Percentiles rank a stretch among this genome's conserved stretches.
Conservation (phyloP, 2,329 filamentous ascomycete genomes). For the Ophiostoma tasmaniense region DNA sequence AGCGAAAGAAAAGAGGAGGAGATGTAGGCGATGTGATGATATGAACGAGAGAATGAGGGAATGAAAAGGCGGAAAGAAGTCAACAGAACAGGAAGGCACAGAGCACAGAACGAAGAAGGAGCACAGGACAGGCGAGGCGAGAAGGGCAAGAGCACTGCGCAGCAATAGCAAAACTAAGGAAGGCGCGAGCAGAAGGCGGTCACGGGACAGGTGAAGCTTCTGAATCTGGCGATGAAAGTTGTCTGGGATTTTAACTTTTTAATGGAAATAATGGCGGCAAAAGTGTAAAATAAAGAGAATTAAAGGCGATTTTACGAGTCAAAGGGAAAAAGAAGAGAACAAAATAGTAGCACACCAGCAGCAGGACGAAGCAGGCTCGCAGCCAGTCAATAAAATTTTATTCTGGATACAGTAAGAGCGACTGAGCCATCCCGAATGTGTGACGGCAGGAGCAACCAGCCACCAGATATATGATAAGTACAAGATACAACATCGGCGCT, state of each 20-base stretch:
- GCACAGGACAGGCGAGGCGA: neutral
- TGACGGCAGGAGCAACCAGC: conserved; percentile 6
- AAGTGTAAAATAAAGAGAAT: conserved; percentile 6
- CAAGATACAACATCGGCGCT: neutral
- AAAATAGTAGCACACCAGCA: neutral
- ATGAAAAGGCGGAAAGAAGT: neutral
- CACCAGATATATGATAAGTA: neutral
- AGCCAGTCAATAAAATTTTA: neutral
- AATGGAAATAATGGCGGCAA: neutral
- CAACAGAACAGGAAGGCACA: neutral
- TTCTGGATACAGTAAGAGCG: neutral
- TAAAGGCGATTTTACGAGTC: neutral
- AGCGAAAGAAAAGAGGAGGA: neutral
- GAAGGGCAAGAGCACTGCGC: neutral
- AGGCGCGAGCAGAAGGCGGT: conserved; percentile 1
- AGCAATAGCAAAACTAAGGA: neutral
- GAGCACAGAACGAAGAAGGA: neutral
- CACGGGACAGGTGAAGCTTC: conserved; percentile 10
- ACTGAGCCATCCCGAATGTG: conserved; percentile 10
- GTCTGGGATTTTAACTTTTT: neutral
- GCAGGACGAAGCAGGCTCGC: neutral
- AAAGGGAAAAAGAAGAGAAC: neutral
- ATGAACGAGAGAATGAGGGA: neutral
- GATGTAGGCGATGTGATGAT: neutral
- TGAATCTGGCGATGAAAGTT: neutral